A percentile compares a stretch with the other conserved stretches of the same genome.
Conservation (phyloP, 441 rosid species). For the Pelargonium fulgidum region DNA sequence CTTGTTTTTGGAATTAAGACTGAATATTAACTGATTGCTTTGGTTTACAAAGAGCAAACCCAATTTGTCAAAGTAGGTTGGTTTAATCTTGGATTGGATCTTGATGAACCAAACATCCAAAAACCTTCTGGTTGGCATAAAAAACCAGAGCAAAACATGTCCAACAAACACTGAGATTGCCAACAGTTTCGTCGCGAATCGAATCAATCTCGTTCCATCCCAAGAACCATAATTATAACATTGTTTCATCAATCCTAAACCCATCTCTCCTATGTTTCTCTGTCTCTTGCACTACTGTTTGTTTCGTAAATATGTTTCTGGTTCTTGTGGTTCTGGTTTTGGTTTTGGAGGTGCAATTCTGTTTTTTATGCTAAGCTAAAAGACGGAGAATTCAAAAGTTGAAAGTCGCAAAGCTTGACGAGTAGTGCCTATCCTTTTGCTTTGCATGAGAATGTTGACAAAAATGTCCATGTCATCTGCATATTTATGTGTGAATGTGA, state of each 20-base stretch:
- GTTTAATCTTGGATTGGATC: constrained; percentile 20
- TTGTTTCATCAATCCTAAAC: background rate
- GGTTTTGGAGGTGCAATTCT: background rate
- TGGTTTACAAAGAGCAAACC: constrained; percentile 28
- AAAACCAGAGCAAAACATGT: constrained; percentile 46
- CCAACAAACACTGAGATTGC: constrained; percentile 31
- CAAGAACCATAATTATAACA: background rate
- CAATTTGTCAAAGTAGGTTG: constrained; percentile 35
- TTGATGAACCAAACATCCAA: constrained; percentile 23
- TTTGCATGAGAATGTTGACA: background rate
- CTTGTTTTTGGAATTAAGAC: too few species aligned
- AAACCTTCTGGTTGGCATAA: constrained; percentile 45
- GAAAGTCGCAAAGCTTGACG: background rate
- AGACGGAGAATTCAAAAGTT: background rate
- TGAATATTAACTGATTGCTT: background rate
- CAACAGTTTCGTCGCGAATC: constrained; percentile 23
- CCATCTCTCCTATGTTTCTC: background rate
- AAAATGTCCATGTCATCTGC: too few species aligned
- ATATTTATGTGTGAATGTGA: too few species aligned
- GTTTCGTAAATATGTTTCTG: background rate
- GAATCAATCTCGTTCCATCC: background rate
- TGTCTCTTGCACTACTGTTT: too few species aligned
- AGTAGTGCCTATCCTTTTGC: background rate
- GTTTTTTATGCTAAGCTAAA: background rate
- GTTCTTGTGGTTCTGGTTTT: background rate